Percentiles rank a stretch among this genome's conserved stretches.
Conservation (phyloP, 2,329 filamentous ascomycete genomes). For the Pseudopyricularia javanii region DNA sequence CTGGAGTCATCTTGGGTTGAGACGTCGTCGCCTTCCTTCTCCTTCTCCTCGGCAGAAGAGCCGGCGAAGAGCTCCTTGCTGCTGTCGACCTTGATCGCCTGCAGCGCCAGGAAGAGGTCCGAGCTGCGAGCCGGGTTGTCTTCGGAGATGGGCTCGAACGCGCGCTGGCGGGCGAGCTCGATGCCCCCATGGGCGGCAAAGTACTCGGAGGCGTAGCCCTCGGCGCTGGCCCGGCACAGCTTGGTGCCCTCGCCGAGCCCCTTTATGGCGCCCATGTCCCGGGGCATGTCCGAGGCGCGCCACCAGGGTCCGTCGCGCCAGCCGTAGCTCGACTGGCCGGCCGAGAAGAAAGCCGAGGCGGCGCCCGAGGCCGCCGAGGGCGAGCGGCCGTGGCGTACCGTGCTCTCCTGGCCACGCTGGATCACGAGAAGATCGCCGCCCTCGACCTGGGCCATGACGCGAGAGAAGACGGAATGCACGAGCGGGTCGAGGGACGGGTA, state of each 20-base stretch:
- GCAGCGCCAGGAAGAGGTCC: conserved; percentile 91
- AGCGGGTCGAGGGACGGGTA: conserved; percentile 92
- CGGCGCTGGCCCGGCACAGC: conserved; percentile 77
- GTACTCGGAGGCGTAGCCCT: conserved; percentile 77
- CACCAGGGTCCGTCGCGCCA: conserved; percentile 98
- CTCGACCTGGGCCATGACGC: conserved; percentile 98
- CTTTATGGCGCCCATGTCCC: conserved; percentile 68
- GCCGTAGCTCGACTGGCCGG: conserved; percentile 44
- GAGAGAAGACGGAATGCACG: conserved; percentile 81
- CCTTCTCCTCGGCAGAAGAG: conserved; percentile 31
- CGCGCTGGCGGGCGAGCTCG: conserved; percentile 66
- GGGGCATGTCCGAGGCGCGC: conserved; percentile 56
- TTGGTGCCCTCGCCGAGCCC: conserved; percentile 82
- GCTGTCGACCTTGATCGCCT: conserved; percentile 60
- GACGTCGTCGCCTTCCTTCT: conserved; percentile 40
- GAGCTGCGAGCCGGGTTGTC: conserved; percentile 83
- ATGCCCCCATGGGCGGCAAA: conserved; percentile 68
- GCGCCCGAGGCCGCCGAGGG: conserved; percentile 15
- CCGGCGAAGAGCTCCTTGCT: conserved; percentile 54
- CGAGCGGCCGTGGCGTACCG: background rate
- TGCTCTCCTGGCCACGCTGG: conserved; percentile 71
- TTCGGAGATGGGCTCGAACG: conserved; percentile 68
- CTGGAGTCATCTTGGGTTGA: conserved; percentile 32
- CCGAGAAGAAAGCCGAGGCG: conserved; percentile 22
- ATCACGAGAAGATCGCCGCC: conserved; percentile 90